phyloP scores from a whole-genome alignment of 306 rosid genomes.

The Luffa acutangula region DNA sequence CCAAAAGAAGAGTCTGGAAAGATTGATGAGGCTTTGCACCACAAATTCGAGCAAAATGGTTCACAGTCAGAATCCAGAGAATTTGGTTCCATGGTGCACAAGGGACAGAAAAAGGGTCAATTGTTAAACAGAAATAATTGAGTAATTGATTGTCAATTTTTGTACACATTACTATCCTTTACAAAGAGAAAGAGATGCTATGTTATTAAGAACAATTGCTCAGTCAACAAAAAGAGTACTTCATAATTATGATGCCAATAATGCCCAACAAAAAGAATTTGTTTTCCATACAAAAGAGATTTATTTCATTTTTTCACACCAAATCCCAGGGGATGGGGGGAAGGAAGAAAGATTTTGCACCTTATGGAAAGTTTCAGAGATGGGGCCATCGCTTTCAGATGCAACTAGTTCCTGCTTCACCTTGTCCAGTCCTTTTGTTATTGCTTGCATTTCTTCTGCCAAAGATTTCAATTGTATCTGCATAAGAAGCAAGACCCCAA shows the following conservation, averaged over 20 bases:
- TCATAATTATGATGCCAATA: not conserved
- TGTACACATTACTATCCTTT: not conserved
- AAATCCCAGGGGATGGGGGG: not conserved
- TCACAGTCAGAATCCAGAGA: not conserved
- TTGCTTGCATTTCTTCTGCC: slow-evolving; percentile 99
- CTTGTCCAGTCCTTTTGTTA: slow-evolving; percentile 81
- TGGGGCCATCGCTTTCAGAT: slow-evolving; percentile 87
- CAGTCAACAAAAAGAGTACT: not conserved
- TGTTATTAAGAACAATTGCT: not conserved
- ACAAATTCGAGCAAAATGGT: not conserved
- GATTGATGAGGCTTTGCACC: not conserved
- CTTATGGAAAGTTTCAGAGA: slow-evolving; percentile 65
- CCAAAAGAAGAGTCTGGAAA: not conserved
- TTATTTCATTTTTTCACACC: not conserved
- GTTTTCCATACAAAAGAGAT: not conserved
- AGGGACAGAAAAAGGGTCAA: not conserved
- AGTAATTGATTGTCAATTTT: not conserved
- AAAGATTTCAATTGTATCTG: slow-evolving; percentile 98
- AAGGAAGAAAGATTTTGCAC: slow-evolving; percentile 26
- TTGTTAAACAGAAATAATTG: not conserved
- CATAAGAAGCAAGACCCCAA: slow-evolving; percentile 19
- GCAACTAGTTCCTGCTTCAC: slow-evolving; percentile 82
- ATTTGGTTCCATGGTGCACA: not conserved
- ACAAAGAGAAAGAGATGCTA: not conserved
- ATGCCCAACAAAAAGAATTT: not conserved